Percentiles rank a stretch among this genome's conserved stretches.
These are phyloP conservation scores for Corchorus olitorius DNA, from an alignment of 345 rosid species.

Conservation along the genomic window DNA sequence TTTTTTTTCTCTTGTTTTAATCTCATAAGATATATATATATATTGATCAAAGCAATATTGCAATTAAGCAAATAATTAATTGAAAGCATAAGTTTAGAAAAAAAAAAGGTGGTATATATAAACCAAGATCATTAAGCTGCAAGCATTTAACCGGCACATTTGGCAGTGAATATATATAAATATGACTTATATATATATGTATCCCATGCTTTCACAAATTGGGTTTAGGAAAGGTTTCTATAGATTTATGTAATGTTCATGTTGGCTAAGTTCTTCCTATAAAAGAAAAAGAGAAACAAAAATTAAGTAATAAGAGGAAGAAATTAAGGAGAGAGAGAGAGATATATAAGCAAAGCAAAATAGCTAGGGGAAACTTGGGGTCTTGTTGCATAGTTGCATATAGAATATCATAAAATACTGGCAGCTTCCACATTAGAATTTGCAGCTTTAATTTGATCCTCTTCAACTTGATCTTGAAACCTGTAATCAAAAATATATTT, in stretches of 20 bases:
- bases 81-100: too few relatives aligned
- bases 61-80: too few relatives aligned
- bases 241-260: constrained; percentile 26
- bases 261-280: constrained; percentile 32
- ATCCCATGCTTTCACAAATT: constrained; percentile 6
- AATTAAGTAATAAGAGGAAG: constrained; percentile 18
- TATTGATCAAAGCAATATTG: too few relatives aligned
- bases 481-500: constrained; percentile 40
- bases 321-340: constrained; percentile 15
- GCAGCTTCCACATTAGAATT: constrained; percentile 31
- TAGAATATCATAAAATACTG: constrained; percentile 27
- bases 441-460: constrained; percentile 30
- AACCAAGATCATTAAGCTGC: too few relatives aligned
- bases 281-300: constrained; percentile 25
- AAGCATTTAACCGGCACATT: too few relatives aligned
- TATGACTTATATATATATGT: constrained; percentile 2
- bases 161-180: too few relatives aligned
- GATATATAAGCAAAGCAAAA: constrained; percentile 24
- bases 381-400: constrained; percentile 23
- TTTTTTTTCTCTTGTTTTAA: too few relatives aligned
- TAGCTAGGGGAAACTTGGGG: not conserved
- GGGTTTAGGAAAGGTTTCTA: constrained; percentile 19
- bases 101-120: too few relatives aligned
- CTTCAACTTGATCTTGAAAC: constrained; percentile 73
- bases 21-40: too few relatives aligned